phyloP scores from a whole-genome alignment of 805 yeast species.

The Saturnispora dispora region DNA sequence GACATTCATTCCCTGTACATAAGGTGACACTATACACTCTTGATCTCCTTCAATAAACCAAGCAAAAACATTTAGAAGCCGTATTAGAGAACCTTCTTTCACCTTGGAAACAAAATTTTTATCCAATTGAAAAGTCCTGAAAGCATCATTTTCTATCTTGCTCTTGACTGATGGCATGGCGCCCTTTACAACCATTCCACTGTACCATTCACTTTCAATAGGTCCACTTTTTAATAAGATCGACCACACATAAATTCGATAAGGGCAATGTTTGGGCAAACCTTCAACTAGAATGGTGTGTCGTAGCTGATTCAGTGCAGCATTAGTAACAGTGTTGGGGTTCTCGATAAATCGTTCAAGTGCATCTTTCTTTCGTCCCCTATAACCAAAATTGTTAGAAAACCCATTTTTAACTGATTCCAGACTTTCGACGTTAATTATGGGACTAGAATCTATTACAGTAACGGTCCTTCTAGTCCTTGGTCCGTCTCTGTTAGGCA shows the following conservation, averaged over 20 bases:
- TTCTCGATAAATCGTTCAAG: constrained; percentile 42
- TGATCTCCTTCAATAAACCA: constrained; percentile 9
- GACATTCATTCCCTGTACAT: constrained; percentile 92
- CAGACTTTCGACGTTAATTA: neutral
- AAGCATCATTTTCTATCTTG: constrained; percentile 37
- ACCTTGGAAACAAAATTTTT: constrained; percentile 59
- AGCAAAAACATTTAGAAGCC: constrained; percentile 70
- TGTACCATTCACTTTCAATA: constrained; percentile 45
- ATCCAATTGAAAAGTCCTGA: constrained; percentile 76
- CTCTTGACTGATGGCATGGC: constrained; percentile 16
- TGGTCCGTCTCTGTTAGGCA: neutral
- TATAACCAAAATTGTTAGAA: constrained; percentile 1
- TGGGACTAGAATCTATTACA: neutral
- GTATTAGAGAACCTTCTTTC: constrained; percentile 54
- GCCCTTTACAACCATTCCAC: constrained; percentile 44
- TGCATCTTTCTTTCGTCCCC: constrained; percentile 41
- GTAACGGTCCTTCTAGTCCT: neutral
- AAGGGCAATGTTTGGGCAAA: constrained; percentile 40
- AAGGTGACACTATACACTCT: constrained; percentile 31
- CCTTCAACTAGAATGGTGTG: constrained; percentile 45
- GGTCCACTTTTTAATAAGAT: constrained; percentile 59
- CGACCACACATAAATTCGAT: constrained; percentile 74
- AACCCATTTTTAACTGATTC: constrained; percentile 5
- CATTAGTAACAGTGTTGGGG: constrained; percentile 36
- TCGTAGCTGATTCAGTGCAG: constrained; percentile 45